Conservation (phyloP, 768 basidiomycete species). For the Russula sp. region DNA sequence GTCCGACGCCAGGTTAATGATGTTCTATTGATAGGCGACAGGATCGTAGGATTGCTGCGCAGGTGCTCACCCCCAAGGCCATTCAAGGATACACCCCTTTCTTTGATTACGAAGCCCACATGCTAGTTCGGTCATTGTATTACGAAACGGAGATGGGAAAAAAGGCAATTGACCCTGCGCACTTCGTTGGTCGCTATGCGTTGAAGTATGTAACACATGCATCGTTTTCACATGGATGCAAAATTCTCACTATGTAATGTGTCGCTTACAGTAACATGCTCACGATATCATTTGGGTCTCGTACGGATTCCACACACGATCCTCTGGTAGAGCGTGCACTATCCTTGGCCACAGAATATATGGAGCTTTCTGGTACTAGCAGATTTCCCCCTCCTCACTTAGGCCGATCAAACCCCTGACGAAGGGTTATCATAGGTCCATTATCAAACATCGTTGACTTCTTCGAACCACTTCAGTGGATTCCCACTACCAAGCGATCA, state of each 20-base stretch:
- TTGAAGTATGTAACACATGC: conserved; percentile 30
- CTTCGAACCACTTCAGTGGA: conserved; percentile 41
- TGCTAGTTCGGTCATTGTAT: conserved; percentile 42
- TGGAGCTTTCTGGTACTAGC: conserved; percentile 40
- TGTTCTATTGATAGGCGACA: conserved; percentile 37
- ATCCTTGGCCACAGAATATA: conserved; percentile 45
- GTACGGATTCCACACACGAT: conserved; percentile 42
- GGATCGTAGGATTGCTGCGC: conserved; percentile 43
- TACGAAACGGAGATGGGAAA: conserved; percentile 36
- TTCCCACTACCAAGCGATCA: conserved; percentile 41
- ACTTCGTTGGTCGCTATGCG: conserved; percentile 40
- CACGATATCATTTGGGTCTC: conserved; percentile 43
- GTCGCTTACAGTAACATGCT: conserved; percentile 43
- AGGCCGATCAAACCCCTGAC: not conserved
- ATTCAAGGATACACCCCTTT: conserved; percentile 40
- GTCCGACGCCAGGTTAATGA: not conserved
- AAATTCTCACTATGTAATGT: conserved; percentile 22
- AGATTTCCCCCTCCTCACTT: not conserved
- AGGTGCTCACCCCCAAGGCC: conserved; percentile 38
- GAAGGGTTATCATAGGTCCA: conserved; percentile 36
- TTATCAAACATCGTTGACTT: conserved; percentile 48
- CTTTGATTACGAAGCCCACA: conserved; percentile 42
- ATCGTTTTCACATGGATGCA: not conserved
- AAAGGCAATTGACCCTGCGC: conserved; percentile 41
- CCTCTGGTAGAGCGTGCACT: conserved; percentile 42